These are phyloP conservation scores for Exserohilum rostratum DNA, from an alignment of 2,329 filamentous ascomycete species.

Conservation along the genomic window DNA sequence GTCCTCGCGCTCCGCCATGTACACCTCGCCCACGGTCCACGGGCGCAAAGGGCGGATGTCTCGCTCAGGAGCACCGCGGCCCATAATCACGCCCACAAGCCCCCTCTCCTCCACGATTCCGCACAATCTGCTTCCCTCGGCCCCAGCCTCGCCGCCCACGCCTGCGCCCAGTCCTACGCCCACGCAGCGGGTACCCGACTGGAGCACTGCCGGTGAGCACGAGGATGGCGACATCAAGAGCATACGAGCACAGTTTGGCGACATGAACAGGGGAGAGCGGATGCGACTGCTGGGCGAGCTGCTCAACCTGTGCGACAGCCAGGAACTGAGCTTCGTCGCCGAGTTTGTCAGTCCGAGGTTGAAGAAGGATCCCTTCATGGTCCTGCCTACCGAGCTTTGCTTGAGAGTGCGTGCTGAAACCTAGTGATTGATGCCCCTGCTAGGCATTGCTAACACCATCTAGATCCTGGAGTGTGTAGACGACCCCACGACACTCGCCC, in stretches of 20 bases:
- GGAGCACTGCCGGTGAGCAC: constrained; percentile 77
- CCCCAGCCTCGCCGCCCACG: constrained; percentile 70
- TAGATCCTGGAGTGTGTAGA: constrained; percentile 96
- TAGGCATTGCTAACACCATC: constrained; percentile 18
- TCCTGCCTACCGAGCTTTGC: constrained; percentile 90
- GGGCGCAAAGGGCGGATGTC: constrained; percentile 49
- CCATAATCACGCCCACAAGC: constrained; percentile 59
- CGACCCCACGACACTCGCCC: constrained; percentile 89
- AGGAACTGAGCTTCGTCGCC: constrained; percentile 93
- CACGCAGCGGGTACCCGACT: constrained; percentile 69
- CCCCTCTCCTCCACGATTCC: constrained; percentile 58
- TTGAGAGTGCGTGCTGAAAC: constrained; percentile 69
- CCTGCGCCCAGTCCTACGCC: constrained; percentile 70
- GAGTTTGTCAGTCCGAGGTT: constrained; percentile 92
- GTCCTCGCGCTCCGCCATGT: constrained; percentile 42
- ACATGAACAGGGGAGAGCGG: constrained; percentile 75
- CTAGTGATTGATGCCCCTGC: not conserved
- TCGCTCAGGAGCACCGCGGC: constrained; percentile 51
- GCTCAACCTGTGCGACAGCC: constrained; percentile 91
- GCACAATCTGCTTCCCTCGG: constrained; percentile 67
- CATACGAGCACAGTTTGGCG: constrained; percentile 79
- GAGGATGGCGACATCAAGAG: constrained; percentile 84
- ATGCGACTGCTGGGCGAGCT: constrained; percentile 85
- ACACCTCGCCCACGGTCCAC: constrained; percentile 44
- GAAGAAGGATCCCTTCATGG: constrained; percentile 95